Percentiles rank a stretch among this genome's conserved stretches.
Evolutionary conservation across 768 basidiomycete species (phyloP).

Genomic region (Suillus americanus): DNA sequence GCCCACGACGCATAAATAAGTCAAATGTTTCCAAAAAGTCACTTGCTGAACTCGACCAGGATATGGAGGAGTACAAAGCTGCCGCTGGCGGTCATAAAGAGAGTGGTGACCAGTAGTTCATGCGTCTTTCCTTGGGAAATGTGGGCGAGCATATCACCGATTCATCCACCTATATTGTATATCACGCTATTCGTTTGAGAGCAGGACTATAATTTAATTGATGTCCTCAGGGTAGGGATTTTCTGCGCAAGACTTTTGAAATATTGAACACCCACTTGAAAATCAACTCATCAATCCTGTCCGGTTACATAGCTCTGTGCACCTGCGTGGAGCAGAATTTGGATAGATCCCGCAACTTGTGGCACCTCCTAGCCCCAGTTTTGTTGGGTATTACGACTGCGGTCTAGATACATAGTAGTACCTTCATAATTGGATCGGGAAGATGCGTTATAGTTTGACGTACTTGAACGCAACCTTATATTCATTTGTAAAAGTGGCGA

Average conservation of each 20-base stretch:
- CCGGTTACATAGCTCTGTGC: background rate
- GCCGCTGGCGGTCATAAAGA: constrained; percentile 20
- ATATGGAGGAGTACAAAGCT: constrained; percentile 80
- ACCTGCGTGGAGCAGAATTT: too few species aligned
- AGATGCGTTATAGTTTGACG: background rate
- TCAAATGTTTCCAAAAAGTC: constrained; percentile 29
- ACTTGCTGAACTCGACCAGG: constrained; percentile 64
- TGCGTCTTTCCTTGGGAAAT: background rate
- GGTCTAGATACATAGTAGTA: background rate
- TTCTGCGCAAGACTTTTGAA: too few species aligned
- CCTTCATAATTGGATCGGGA: background rate
- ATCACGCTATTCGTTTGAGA: background rate
- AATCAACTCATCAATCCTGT: background rate
- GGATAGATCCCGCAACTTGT: background rate
- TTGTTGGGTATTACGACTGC: background rate
- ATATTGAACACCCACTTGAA: background rate
- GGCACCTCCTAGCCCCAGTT: background rate
- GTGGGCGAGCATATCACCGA: background rate
- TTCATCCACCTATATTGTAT: constrained; percentile 5
- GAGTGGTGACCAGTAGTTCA: constrained; percentile 11
- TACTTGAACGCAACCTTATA: background rate
- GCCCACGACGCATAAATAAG: constrained; percentile 73
- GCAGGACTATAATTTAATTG: constrained; percentile 1
- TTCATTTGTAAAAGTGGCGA: background rate
- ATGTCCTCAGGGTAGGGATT: background rate